Percentiles rank a stretch among this genome's conserved stretches.
Conservation (phyloP, 23 red algal genomes). For the Agarophyton chilense region DNA sequence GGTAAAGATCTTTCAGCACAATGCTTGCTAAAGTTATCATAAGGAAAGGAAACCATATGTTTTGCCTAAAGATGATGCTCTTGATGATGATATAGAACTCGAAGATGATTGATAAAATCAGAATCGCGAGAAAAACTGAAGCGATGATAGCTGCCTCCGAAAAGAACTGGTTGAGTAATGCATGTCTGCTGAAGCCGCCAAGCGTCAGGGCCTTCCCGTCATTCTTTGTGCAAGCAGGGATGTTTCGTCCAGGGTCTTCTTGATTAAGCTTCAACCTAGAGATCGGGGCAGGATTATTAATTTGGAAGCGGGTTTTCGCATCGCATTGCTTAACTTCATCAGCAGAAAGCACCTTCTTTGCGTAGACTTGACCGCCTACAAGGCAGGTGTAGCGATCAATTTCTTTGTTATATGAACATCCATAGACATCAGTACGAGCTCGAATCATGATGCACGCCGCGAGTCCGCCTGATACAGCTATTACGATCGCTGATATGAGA, state of each 20-base stretch:
- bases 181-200: conserved; percentile 3
- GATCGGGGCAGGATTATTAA: not conserved
- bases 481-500: not conserved
- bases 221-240: not conserved
- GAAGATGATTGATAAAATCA: conserved; percentile 4
- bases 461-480: conserved; percentile 5
- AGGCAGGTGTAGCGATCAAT: conserved; percentile 8
- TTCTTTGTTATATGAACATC: not conserved
- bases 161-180: conserved; percentile 26
- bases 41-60: conserved; percentile 8
- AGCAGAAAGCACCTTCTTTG: not conserved
- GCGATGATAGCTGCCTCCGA: conserved; percentile 10
- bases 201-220: not conserved
- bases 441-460: conserved; percentile 37
- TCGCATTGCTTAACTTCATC: not conserved
- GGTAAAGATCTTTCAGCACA: conserved; percentile 24
- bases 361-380: not conserved
- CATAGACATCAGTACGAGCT: conserved; percentile 3
- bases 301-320: not conserved
- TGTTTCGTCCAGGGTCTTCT: conserved; percentile 9
- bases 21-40: conserved; percentile 3
- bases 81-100: conserved; percentile 5
- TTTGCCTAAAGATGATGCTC: not conserved
- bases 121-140: conserved; percentile 4
- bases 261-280: not conserved